Evolutionary conservation across 2,329 filamentous ascomycete species (phyloP), one percentile per base, ranked within the genome.

Genomic region (Scolecobasidium constrictum): DNA sequence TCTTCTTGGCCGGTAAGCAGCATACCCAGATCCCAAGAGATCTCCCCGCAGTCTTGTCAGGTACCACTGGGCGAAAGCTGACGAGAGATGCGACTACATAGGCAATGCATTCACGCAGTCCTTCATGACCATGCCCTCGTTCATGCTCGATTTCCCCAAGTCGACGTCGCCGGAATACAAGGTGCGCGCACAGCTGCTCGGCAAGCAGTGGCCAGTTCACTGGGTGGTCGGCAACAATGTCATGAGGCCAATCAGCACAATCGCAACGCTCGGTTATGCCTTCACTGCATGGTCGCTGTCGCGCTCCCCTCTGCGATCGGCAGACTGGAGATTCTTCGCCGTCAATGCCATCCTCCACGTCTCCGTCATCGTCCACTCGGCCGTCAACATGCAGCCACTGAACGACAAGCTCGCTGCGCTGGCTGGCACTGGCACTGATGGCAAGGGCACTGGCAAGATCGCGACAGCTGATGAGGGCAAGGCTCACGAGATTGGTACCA

Each of bases 41-140:
- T 11, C 12, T 12, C n/a, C 38, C 3, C n/a, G n/a, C 15, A 13
- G 9, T 42, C 9, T 37, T n/a, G 7, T 15, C 36, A 37, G 36
- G 13, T n/a, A n/a, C n/a, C n/a, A n/a, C n/a, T n/a, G n/a, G n/a
- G n/a, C n/a, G n/a, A n/a, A 4, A 35, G 3, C n/a, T 19, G 3
- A 42, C 33, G n/a, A n/a, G n/a, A n/a, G n/a, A n/a, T n/a, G n/a
- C n/a, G n/a, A n/a, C n/a, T n/a, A n/a, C n/a, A 2, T 35, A 71
- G 68, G 68, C 43, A 72, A 72, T 56, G 69, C 68, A 11, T 66
- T 72, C 43, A 72, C 69, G 18, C 68, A 71, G 54, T 70, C 67
- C 13, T 70, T 64, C 56, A 71, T 71, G 68, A 66, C 65, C 13
- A 62, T 71, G 28, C 68, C 68, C 4, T 67, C 65, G 3, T 56